These are phyloP conservation scores for Solanum tarijense DNA, from an alignment of 257 asterid species.

Conservation along the genomic window DNA sequence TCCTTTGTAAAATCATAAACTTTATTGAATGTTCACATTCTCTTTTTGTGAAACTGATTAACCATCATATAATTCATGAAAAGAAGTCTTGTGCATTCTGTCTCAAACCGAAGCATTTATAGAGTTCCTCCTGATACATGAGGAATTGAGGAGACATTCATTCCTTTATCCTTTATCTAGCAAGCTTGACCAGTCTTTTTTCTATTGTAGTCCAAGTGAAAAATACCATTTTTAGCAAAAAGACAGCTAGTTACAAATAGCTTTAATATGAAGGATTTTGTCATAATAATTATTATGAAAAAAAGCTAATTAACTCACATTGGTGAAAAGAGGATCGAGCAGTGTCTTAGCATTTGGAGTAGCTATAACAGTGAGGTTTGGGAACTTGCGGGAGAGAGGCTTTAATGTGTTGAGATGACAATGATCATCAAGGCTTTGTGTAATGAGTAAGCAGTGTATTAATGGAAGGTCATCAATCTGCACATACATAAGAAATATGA, in stretches of 20 bases:
- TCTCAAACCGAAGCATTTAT: too few species aligned
- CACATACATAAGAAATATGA: constrained; percentile 14
- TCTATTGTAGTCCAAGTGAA: not conserved
- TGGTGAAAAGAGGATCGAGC: constrained; percentile 23
- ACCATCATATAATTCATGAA: not conserved
- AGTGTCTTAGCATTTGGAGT: constrained; percentile 2
- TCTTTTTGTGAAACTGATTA: not conserved
- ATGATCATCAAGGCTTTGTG: constrained; percentile 97
- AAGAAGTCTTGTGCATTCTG: not conserved
- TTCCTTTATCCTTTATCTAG: not conserved
- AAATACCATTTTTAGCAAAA: not conserved
- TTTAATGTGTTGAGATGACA: constrained; percentile 79
- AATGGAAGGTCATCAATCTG: constrained; percentile 88
- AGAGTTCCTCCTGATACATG: too few species aligned
- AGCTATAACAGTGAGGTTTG: constrained; percentile 60
- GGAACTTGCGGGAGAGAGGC: constrained; percentile 70
- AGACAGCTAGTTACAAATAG: not conserved
- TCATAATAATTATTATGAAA: too few species aligned
- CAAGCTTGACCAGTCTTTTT: not conserved
- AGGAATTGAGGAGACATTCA: not conserved
- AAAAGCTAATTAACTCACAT: constrained; percentile 36
- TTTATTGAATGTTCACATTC: not conserved
- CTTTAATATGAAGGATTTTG: not conserved
- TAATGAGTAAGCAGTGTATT: constrained; percentile 68
- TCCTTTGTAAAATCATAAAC: not conserved